These are phyloP conservation scores for Nakazawaea ernobii DNA, from an alignment of 805 yeast genomes.

Conservation along the genomic window DNA sequence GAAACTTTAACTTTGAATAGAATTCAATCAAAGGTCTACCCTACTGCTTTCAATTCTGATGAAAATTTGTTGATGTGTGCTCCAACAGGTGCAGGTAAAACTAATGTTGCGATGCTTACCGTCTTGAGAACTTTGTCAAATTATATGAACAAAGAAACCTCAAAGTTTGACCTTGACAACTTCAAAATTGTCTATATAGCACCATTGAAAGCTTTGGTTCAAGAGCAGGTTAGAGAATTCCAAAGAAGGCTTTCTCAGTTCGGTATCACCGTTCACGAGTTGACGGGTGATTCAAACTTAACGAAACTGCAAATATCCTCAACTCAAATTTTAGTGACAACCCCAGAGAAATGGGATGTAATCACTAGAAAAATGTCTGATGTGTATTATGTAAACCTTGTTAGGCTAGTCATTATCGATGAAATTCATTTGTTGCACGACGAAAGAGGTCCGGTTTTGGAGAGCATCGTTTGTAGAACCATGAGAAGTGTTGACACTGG, in stretches of 20 bases:
- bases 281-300: conserved; percentile 85
- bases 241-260: conserved; percentile 57
- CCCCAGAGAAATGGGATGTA: conserved; percentile 98
- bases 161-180: conserved; percentile 43
- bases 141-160: conserved; percentile 38
- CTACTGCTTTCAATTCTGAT: conserved; percentile 68
- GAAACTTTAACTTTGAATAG: conserved; percentile 69
- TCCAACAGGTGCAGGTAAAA: conserved; percentile 98
- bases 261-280: conserved; percentile 73
- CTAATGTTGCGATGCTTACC: conserved; percentile 90
- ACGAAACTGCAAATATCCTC: conserved; percentile 69
- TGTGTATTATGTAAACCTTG: conserved; percentile 55
- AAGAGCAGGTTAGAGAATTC: conserved; percentile 89
- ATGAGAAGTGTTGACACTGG: conserved; percentile 41
- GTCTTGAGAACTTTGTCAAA: conserved; percentile 58
- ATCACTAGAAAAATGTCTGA: conserved; percentile 79
- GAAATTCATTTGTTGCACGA: conserved; percentile 92
- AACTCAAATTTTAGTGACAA: conserved; percentile 82
- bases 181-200: conserved; percentile 87
- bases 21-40: conserved; percentile 78
- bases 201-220: conserved; percentile 91
- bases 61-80: conserved; percentile 83
- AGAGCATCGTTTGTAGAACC: conserved; percentile 77
- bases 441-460: conserved; percentile 92
- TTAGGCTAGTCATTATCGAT: conserved; percentile 74